A percentile compares a stretch with the other conserved stretches of the same genome.
Conservation (phyloP, 23 red algal species). For the Cyanidium caldarium region DNA sequence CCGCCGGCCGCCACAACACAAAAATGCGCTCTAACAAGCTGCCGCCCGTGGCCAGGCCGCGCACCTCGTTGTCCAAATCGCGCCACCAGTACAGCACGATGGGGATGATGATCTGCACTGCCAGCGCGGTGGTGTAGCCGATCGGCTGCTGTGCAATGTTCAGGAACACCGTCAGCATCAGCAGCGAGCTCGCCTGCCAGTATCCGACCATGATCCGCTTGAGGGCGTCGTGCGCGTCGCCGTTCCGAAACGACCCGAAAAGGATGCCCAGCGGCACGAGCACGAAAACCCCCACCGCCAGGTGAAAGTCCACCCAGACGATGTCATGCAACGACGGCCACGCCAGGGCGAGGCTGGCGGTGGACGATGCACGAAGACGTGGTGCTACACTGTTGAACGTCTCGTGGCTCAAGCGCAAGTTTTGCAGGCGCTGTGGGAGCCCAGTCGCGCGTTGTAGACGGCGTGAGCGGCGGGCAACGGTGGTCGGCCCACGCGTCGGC, state of each 20-base stretch:
- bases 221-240: conserved; percentile 3
- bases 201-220: conserved; percentile 12
- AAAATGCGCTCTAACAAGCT: not conserved
- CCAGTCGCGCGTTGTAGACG: no score
- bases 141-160: conserved; percentile 19
- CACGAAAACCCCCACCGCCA: not conserved
- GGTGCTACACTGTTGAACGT: no score
- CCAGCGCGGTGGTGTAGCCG: not conserved
- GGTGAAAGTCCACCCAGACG: not conserved
- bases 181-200: conserved; percentile 19
- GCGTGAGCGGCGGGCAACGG: no score
- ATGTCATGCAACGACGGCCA: not conserved
- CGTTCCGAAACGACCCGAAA: not conserved
- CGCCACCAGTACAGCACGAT: not conserved
- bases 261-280: not conserved
- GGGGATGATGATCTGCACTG: conserved; percentile 3
- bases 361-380: no score
- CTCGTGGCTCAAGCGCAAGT: no score
- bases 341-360: no score
- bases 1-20: not conserved
- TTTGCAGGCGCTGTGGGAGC: no score
- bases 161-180: conserved; percentile 21
- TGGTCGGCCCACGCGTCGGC: no score
- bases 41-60: not conserved
- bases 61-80: not conserved